Base-by-base conservation (phyloP, 768 basidiomycete species). In the Lyophyllum shimeji region DNA sequence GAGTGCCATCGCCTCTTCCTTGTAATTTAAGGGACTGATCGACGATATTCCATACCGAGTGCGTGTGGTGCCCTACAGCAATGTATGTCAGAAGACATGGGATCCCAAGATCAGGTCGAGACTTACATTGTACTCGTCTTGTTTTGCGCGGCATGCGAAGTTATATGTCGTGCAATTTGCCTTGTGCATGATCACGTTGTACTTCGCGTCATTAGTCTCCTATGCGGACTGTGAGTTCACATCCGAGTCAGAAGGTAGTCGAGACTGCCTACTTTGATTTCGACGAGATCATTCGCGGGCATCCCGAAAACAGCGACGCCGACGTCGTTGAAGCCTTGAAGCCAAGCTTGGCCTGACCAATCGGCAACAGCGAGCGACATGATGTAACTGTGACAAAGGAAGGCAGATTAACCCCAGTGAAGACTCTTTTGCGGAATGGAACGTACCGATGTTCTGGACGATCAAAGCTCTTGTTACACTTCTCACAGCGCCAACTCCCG, bases 251-350 rank as follows among this genome's bases (percentile, higher is more conserved):
- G 17, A 18, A 23, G 34, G n/a, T 48, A 9, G 23, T 17, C 9
- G 29, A n/a, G 31, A 29, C 46, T 34, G 18, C 53, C 0, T 54
- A 90, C 92, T 77, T 82, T 90, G 58, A 94, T 77, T n/a, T 77
- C 79, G 53, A 86, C 70, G 42, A 98, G 68, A 13, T 95, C 87
- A 63, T 94, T 83, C 11, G 93, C 96, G 29, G 82, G 73, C 74
- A 84, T 87, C 24, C 84, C 89, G 59, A 98, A 86, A 15, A 99
- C 71, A 3, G 76, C 73, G 50, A 84, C 70, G 4, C 94, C 97
- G 31, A 89, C 84, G 6, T 98, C 96, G 67, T 99, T 96, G 79
- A 99, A 99, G 3, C 90, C 93, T 59, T 92, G 91, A 44, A 98
- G 75, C 96, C 96, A 98, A 17, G 85, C 81, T 69, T 95, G 92